Base-by-base conservation (phyloP, 306 rosid species). In the Neltuma alba region DNA sequence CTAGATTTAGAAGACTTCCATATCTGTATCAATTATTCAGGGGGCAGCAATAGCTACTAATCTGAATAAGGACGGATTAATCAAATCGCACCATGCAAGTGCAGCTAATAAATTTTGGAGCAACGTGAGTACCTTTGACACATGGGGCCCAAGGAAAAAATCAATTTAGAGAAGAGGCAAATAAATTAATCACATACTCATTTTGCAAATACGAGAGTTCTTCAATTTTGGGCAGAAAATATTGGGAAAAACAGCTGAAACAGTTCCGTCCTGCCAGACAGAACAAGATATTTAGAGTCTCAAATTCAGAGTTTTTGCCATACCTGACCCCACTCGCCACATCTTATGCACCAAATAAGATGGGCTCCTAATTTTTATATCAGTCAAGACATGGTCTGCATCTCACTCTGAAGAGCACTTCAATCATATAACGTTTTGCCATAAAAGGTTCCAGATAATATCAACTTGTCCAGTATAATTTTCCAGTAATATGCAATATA, bases 21-120 rank as follows among this genome's bases (percentile, higher is more conserved):
- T 65, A 36, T 67, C 55, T 71, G 16, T 44, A 72, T 30, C 23
- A 37, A 77, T 30, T 72, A 18, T 54, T 41, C 76, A 71, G 0
- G 31, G 74, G n/a, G 20, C 37, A 36, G 21, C 21, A 70, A 21
- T 40, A 76, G 36, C 28, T 30, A 33, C 80, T 36, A 21, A 41
- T 67, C 69, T 3, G 78, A 14, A 71, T 7, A 70, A 72, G 12
- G 61, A 72, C 4, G 54, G 33, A 40, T 37, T 34, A 40, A 58
- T 67, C 77, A 55, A 70, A 27, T 31, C 52, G 57, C 20, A 6
- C 41, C 31, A 23, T 21, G 41, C 75, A 36, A 63, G 48, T 2
- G 16, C 9, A 10, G 25, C 52, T 20, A 18, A 9, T 21, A 60
- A 34, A 7, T 31, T 47, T 64, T 33, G 18, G 5, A 57, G 31